phyloP scores from a whole-genome alignment of 2,329 filamentous ascomycete species.

The Bipolaris gigantea region DNA sequence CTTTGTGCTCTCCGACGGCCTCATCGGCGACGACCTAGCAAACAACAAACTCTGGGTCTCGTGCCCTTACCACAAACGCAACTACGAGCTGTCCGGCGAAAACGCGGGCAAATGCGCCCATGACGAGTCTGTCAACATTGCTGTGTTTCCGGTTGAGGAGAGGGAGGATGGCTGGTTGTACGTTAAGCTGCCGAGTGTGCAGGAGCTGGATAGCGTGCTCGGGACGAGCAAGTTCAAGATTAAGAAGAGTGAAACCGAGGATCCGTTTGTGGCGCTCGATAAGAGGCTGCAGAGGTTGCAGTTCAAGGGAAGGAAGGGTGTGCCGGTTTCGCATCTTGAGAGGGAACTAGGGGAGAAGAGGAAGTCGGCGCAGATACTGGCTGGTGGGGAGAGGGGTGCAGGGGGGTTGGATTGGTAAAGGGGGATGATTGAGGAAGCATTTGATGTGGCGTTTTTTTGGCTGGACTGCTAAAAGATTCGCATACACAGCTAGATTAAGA shows the following conservation, averaged over 20 bases:
- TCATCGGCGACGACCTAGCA: conserved; percentile 69
- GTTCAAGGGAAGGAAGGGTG: conserved; percentile 57
- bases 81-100: conserved; percentile 72
- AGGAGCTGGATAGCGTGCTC: conserved; percentile 76
- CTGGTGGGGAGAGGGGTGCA: conserved; percentile 50
- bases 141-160: conserved; percentile 77
- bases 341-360: conserved; percentile 49
- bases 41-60: conserved; percentile 76
- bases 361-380: conserved; percentile 50
- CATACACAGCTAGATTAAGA: background rate
- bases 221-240: conserved; percentile 81
- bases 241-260: conserved; percentile 65
- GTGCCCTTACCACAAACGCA: conserved; percentile 87
- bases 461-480: background rate
- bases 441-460: background rate
- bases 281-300: conserved; percentile 53
- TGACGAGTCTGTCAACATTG: conserved; percentile 75
- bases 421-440: background rate
- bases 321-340: conserved; percentile 50
- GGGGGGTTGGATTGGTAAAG: conserved; percentile 51
- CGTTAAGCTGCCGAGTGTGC: conserved; percentile 75
- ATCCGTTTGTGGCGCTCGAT: conserved; percentile 61
- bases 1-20: conserved; percentile 83
- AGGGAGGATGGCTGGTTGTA: conserved; percentile 77
- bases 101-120: conserved; percentile 72